A percentile compares a stretch with the other conserved stretches of the same genome.
phyloP scores from a whole-genome alignment of 2,329 filamentous ascomycete species.

The Harringtonia lauricola region DNA sequence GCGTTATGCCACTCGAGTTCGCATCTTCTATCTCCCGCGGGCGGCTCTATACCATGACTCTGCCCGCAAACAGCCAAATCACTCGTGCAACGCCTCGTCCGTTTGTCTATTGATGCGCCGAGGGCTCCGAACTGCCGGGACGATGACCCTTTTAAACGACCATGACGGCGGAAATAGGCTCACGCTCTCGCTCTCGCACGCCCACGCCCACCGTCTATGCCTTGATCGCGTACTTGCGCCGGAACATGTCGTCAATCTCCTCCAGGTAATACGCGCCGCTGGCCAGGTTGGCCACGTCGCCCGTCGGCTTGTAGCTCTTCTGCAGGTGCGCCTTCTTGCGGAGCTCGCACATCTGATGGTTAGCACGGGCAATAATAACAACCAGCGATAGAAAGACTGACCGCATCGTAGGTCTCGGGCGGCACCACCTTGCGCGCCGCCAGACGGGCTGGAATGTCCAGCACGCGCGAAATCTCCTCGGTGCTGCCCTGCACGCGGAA shows the following conservation, averaged over 20 bases:
- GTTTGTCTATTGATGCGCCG: too few relatives aligned
- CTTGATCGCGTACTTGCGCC: slow-evolving; percentile 67
- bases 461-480: slow-evolving; percentile 52
- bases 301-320: slow-evolving; percentile 65
- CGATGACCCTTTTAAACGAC: too few relatives aligned
- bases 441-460: slow-evolving; percentile 61
- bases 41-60: too few relatives aligned
- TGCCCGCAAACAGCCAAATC: too few relatives aligned
- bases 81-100: too few relatives aligned
- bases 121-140: too few relatives aligned
- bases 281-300: slow-evolving; percentile 53
- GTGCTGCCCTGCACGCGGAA: slow-evolving; percentile 64
- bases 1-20: too few relatives aligned
- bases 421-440: slow-evolving; percentile 53
- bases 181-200: too few relatives aligned
- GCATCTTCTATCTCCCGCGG: too few relatives aligned
- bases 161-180: too few relatives aligned
- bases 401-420: slow-evolving; percentile 63
- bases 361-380: neutral
- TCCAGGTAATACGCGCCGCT: slow-evolving; percentile 68
- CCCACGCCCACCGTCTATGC: slow-evolving; percentile 36
- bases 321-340: slow-evolving; percentile 76
- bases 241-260: slow-evolving; percentile 78
- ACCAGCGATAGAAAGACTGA: slow-evolving; percentile 28
- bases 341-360: slow-evolving; percentile 60